Evolutionary conservation across 2,329 filamentous ascomycete species (phyloP), one percentile per base, ranked within the genome.

Genomic region (Colletotrichum somersetense): DNA sequence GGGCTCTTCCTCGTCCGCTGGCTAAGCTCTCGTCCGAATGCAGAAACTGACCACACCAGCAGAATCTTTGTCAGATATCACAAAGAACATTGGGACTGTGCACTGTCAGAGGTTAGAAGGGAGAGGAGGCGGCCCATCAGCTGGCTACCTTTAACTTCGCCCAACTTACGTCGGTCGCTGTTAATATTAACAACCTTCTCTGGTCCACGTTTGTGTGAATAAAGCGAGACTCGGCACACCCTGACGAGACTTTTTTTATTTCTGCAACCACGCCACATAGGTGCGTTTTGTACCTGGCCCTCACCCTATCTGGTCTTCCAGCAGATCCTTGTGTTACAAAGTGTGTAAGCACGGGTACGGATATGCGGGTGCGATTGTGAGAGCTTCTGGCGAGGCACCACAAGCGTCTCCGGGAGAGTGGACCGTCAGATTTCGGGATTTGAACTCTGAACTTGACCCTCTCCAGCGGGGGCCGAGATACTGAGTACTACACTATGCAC

Each of bases 41-140:
- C 30, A 40, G 30, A 30, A 46, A 23, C 12, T n/a, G 46, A 11
- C 44, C 64, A 53, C 55, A 16, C 11, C 23, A 40, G 16, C 23
- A 20, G 26, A 53, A 63, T 68, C 68, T 71, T 71, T 71, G 68
- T 71, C 68, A 68, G 68, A 71, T 58, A 58, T 71, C 68, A 71
- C 68, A 68, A 68, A 71, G 61, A 68, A 57, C 52, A 44, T 52
- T 57, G 42, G 50, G 38, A 50, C 30, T 33, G 48, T 30, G 56
- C 57, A 57, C 57, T 38, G 50, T 42, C 52, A 63, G 42, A 71
- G 53, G 56, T 48, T 57, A n/a, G 26, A 67, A 11, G 38, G 44
- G 50, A 11, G 42, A 33, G 44, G 20, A 35, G 26, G 30, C 44
- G 33, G 3, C 58, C 58, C n/a, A 20, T 33, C 42, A 11, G 30